Base-by-base conservation (phyloP, 495 filamentous ascomycete species). In the Ascodesmis nigricans region DNA sequence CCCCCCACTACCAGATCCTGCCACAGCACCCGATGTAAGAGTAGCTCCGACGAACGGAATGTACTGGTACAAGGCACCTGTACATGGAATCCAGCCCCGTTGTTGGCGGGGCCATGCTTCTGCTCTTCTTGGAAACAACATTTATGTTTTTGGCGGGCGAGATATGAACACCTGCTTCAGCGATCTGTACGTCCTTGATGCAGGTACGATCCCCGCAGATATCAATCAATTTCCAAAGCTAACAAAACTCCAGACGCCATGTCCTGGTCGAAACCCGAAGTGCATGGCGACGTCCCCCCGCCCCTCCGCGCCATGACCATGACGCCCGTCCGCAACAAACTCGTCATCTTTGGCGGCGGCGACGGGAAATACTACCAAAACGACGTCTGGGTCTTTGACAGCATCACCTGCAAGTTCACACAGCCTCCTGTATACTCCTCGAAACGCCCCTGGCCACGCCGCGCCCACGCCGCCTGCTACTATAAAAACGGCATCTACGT, bases 341-440 rank as follows among this genome's bases (percentile, higher is more conserved):
- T 74, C 11, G 61, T 74, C 26, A 58, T 74, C 10, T 73, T 74
- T 41, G 69, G 69, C 9, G 69, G 69, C 16, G 69, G 69, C 27
- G 69, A 74, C 42, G 69, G 69, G 1, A 68, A 68, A 1, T 63
- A 65, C 13, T 74, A 74, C 52, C 73, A 72, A 53, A 73, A 73
- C 40, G 69, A 73, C 44, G 64, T 74, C 14, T 74, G 72, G 50
- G 67, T 74, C 25, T 58, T 73, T 21, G 69, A 74, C 49, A 74
- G 68, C 21, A 55, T 68, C 39, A 74, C 65, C 45, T 65, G 65
- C 44, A 58, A 65, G 10, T 74, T 65, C 64, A 61, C 60, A 18
- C 58, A 58, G 25, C 66, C 68, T 30, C 58, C 58, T 21, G 62
- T 73, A 34, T 43, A 61, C 20, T 61, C 63, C 37, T 53, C 56